A percentile compares a stretch with the other conserved stretches of the same genome.
Conservation (phyloP, 108 stramenopile genomes). For the Nannochloropsis oceanica region DNA sequence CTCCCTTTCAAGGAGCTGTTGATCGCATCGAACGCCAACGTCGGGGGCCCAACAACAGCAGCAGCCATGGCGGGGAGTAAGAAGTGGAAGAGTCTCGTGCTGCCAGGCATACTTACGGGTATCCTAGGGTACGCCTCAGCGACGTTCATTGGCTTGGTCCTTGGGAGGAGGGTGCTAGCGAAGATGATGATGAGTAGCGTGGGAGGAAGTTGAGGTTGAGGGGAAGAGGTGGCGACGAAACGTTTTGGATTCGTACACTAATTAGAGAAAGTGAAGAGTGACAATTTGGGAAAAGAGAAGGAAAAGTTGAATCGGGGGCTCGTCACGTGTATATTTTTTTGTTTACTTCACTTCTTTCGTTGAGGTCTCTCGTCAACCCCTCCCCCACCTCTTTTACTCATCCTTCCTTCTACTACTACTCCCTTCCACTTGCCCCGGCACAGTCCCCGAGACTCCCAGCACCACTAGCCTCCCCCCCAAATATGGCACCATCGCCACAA, state of each 20-base stretch:
- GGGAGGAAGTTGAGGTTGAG: not conserved
- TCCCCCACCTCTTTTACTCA: not conserved
- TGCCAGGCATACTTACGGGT: constrained; percentile 66
- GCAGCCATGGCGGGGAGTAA: constrained; percentile 84
- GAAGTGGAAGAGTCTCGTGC: constrained; percentile 60
- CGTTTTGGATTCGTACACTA: too few relatives aligned
- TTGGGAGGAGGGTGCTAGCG: constrained; percentile 25
- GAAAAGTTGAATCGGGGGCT: too few relatives aligned
- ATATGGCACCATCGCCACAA: not conserved
- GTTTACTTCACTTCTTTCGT: too few relatives aligned
- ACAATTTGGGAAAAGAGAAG: too few relatives aligned
- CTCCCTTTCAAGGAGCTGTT: constrained; percentile 55
- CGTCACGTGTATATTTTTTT: too few relatives aligned
- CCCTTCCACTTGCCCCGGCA: not conserved
- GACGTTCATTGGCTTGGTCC: constrained; percentile 59
- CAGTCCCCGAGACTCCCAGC: not conserved
- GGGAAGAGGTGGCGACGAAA: not conserved
- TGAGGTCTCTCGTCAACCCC: too few relatives aligned
- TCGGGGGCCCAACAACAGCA: constrained; percentile 61
- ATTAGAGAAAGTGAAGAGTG: too few relatives aligned
- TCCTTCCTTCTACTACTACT: not conserved
- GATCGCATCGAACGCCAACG: constrained; percentile 73
- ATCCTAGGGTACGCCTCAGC: constrained; percentile 80
- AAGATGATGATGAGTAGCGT: not conserved
- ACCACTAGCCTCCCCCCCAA: not conserved